phyloP scores from a whole-genome alignment of 306 rosid genomes.

The Lathyrus aphaca region DNA sequence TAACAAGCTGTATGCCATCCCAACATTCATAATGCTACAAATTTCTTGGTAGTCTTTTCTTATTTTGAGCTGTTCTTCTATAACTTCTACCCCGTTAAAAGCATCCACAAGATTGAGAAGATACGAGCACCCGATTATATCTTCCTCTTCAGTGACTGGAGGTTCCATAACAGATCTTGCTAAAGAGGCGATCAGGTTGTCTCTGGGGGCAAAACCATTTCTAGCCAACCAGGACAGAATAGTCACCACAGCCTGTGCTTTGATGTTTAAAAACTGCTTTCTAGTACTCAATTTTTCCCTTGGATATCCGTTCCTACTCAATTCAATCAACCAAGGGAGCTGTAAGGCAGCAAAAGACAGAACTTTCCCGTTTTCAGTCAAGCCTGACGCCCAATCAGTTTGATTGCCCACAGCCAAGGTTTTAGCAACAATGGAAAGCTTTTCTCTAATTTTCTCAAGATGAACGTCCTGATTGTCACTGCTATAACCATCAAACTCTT shows the following conservation, averaged over 20 bases:
- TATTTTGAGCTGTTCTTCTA: conserved; percentile 85
- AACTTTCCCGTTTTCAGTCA: conserved; percentile 80
- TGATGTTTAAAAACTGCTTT: conserved; percentile 58
- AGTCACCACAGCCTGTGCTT: conserved; percentile 74
- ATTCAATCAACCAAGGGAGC: conserved; percentile 89
- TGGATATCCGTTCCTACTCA: conserved; percentile 64
- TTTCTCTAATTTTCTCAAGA: conserved; percentile 53
- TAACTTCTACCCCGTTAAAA: conserved; percentile 81
- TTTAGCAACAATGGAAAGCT: conserved; percentile 69
- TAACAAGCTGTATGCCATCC: conserved; percentile 82
- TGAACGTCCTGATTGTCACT: conserved; percentile 61
- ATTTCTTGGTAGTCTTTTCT: conserved; percentile 83
- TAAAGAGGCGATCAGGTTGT: conserved; percentile 68
- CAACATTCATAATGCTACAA: conserved; percentile 85
- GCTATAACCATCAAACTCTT: conserved; percentile 45
- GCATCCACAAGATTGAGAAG: conserved; percentile 93
- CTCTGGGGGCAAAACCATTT: conserved; percentile 87
- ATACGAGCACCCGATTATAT: conserved; percentile 69
- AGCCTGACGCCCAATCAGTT: conserved; percentile 64
- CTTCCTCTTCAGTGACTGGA: conserved; percentile 80
- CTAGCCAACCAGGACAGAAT: conserved; percentile 93
- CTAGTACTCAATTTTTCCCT: conserved; percentile 49
- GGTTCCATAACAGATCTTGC: conserved; percentile 80
- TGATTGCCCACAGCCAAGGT: conserved; percentile 66
- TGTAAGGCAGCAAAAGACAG: conserved; percentile 80